Percentiles rank a stretch among this genome's conserved stretches.
Conservation (phyloP, 2,329 filamentous ascomycete species). For the Diaporthe humulicola region DNA sequence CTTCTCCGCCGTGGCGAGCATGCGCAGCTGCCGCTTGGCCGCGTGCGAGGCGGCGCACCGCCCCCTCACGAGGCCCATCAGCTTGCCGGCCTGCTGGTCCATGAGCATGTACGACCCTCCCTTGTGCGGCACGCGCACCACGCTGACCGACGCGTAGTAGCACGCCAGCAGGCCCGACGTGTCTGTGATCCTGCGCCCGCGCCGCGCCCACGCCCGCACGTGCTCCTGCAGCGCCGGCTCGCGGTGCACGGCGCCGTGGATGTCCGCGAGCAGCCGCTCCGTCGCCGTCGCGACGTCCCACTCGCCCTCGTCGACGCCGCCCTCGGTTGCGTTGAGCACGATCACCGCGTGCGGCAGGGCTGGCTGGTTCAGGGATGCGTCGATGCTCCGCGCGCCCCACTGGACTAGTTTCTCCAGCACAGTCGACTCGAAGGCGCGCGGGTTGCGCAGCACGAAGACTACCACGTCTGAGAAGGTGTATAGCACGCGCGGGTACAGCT, state of each 20-base stretch:
- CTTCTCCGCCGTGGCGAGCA: conserved; percentile 15
- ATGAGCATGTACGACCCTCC: conserved; percentile 25
- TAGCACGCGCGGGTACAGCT: conserved; percentile 55
- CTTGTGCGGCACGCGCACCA: conserved; percentile 24
- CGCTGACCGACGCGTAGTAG: conserved; percentile 10
- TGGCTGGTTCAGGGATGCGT: conserved; percentile 65
- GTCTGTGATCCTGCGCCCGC: not conserved
- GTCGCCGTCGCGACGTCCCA: conserved; percentile 49
- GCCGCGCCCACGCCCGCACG: not conserved
- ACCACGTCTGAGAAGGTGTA: conserved; percentile 58
- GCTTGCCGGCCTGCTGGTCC: conserved; percentile 20
- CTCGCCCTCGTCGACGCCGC: conserved; percentile 51
- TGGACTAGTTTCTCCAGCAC: conserved; percentile 55
- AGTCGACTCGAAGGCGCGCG: conserved; percentile 33
- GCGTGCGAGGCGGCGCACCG: not conserved
- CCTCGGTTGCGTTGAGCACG: conserved; percentile 61
- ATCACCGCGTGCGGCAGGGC: conserved; percentile 67
- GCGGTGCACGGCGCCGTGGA: not conserved
- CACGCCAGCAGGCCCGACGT: not conserved
- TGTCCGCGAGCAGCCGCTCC: not conserved
- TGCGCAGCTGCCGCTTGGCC: conserved; percentile 4
- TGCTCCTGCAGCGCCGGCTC: conserved; percentile 4
- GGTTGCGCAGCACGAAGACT: conserved; percentile 54
- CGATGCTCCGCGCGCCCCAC: conserved; percentile 61
- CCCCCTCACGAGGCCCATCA: not conserved